A percentile compares a stretch with the other conserved stretches of the same genome.
phyloP scores from a whole-genome alignment of 2,329 filamentous ascomycete species.

The Ascocoryne sarcoides region DNA sequence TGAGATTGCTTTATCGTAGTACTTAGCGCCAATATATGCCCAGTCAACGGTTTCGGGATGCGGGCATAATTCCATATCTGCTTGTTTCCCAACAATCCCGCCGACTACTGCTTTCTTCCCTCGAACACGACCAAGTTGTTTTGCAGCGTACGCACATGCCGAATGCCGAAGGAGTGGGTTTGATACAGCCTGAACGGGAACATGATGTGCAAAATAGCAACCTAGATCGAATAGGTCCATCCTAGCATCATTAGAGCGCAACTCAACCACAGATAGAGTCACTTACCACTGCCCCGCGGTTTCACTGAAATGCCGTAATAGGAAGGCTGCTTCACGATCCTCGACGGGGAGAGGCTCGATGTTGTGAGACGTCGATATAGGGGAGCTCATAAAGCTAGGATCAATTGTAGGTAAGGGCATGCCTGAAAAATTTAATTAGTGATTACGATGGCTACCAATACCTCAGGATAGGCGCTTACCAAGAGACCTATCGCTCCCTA shows the following conservation, averaged over 20 bases:
- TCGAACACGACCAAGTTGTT: conserved; percentile 47
- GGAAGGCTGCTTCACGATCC: conserved; percentile 50
- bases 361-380: background rate
- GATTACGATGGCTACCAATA: background rate
- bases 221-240: conserved; percentile 47
- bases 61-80: conserved; percentile 43
- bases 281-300: conserved; percentile 47
- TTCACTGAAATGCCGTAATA: conserved; percentile 52
- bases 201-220: conserved; percentile 50
- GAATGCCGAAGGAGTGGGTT: conserved; percentile 41
- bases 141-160: conserved; percentile 52
- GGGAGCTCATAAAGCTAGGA: conserved; percentile 28
- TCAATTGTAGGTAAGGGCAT: conserved; percentile 36
- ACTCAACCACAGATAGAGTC: background rate
- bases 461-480: conserved; percentile 11
- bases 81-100: conserved; percentile 37
- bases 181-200: conserved; percentile 46
- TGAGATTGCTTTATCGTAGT: conserved; percentile 50
- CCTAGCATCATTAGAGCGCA: conserved; percentile 25
- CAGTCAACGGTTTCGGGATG: conserved; percentile 40
- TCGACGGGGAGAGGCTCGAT: conserved; percentile 26
- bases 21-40: conserved; percentile 51
- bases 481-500: conserved; percentile 15
- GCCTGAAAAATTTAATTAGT: conserved; percentile 24
- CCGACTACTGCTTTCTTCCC: conserved; percentile 41